A percentile compares a stretch with the other conserved stretches of the same genome.
Evolutionary conservation across 345 rosid species (phyloP).

Genomic region (Camelina hispida): DNA sequence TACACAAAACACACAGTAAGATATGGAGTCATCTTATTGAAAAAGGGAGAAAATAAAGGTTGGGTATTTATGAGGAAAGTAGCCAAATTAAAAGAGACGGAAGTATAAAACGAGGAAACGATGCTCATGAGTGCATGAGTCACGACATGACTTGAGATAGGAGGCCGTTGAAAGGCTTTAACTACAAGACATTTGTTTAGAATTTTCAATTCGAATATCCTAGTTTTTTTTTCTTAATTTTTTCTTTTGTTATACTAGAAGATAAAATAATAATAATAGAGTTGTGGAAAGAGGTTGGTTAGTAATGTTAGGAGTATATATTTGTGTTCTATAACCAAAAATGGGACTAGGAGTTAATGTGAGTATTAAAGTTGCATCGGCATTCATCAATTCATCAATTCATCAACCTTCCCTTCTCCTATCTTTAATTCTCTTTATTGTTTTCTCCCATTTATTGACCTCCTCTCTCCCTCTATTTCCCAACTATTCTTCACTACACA

Average conservation of each 20-base stretch:
- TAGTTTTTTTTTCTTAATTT: not conserved
- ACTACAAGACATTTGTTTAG: not conserved
- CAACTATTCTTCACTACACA: slow-evolving; percentile 16
- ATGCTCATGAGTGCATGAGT: not conserved
- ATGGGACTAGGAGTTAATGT: slow-evolving; percentile 46
- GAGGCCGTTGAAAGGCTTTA: slow-evolving; percentile 28
- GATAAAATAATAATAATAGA: slow-evolving; percentile 13
- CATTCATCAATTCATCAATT: slow-evolving; percentile 47
- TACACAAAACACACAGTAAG: not conserved
- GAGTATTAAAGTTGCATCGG: slow-evolving; percentile 46
- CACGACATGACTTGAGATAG: slow-evolving; percentile 25
- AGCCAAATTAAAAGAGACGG: slow-evolving; percentile 30
- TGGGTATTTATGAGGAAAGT: slow-evolving; percentile 33
- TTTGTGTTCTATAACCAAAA: slow-evolving; percentile 41
- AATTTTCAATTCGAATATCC: not conserved
- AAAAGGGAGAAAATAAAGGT: slow-evolving; percentile 2
- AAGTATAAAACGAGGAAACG: slow-evolving; percentile 28
- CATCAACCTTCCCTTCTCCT: slow-evolving; percentile 44
- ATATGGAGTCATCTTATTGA: not conserved
- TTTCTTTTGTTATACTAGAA: not conserved
- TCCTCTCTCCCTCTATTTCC: slow-evolving; percentile 21
- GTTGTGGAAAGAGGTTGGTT: slow-evolving; percentile 37
- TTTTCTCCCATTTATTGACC: slow-evolving; percentile 44
- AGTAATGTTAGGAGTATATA: slow-evolving; percentile 30
- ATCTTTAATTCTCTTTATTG: slow-evolving; percentile 44